A percentile compares a stretch with the other conserved stretches of the same genome.
Conservation (phyloP, 164 flowering plant genomes). For the Aristolochia contorta region DNA sequence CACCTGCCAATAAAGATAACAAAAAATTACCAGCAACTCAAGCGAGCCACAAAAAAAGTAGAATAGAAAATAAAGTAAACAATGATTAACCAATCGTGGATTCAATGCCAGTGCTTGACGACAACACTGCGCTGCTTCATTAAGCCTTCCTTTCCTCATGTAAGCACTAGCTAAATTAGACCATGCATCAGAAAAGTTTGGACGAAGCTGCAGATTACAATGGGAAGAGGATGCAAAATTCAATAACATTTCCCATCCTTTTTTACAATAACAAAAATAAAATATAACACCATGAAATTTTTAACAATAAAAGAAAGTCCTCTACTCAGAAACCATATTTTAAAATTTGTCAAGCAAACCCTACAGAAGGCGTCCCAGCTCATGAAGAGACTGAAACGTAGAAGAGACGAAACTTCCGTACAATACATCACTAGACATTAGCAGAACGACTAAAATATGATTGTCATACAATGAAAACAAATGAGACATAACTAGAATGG, state of each 20-base stretch:
- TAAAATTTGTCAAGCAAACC: too few relatives aligned
- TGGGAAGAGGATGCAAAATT: neutral
- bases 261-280: too few relatives aligned
- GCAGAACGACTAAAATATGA: too few relatives aligned
- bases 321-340: too few relatives aligned
- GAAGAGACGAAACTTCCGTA: neutral
- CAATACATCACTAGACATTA: too few relatives aligned
- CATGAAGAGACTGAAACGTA: too few relatives aligned
- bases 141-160: constrained; percentile 91
- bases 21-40: neutral
- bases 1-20: constrained; percentile 35
- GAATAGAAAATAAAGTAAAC: neutral
- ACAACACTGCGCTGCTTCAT: constrained; percentile 91
- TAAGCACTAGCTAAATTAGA: constrained; percentile 97
- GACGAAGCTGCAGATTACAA: constrained; percentile 63
- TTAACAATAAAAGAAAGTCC: too few relatives aligned
- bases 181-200: constrained; percentile 98
- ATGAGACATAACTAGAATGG: too few relatives aligned
- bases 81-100: constrained; percentile 60
- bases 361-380: too few relatives aligned
- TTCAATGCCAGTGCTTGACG: constrained; percentile 93
- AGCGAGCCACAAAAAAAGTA: neutral
- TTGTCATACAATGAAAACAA: too few relatives aligned
- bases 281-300: too few relatives aligned
- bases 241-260: too few relatives aligned